Conservation (phyloP, 108 stramenopile species). For the Cyclotella sp. region DNA sequence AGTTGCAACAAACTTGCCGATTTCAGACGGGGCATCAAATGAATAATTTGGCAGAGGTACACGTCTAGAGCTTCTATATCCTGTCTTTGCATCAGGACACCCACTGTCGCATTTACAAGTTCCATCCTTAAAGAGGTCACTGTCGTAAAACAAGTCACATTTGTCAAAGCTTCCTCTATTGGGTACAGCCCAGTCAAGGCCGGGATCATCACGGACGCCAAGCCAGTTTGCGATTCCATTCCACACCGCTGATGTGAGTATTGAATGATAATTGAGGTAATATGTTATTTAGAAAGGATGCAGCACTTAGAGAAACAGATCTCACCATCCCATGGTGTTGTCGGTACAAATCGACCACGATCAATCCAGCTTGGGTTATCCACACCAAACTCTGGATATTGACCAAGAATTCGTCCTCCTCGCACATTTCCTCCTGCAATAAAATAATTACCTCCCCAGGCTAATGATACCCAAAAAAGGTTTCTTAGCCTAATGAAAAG, state of each 20-base stretch:
- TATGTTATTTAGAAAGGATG: neutral
- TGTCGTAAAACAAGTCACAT: slow-evolving; percentile 38
- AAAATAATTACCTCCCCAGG: slow-evolving; percentile 49
- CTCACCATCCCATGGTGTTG: slow-evolving; percentile 52
- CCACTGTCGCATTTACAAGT: slow-evolving; percentile 26
- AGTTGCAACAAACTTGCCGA: neutral
- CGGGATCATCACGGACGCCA: slow-evolving; percentile 32
- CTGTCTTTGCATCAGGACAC: neutral
- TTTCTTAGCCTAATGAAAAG: neutral
- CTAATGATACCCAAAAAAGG: neutral
- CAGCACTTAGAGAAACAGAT: neutral
- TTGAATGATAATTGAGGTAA: neutral
- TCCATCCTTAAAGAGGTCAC: slow-evolving; percentile 35
- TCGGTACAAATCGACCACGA: slow-evolving; percentile 63
- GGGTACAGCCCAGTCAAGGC: slow-evolving; percentile 44
- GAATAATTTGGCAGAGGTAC: neutral
- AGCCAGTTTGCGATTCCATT: slow-evolving; percentile 64
- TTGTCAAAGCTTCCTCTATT: slow-evolving; percentile 44
- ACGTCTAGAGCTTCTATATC: neutral
- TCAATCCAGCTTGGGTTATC: slow-evolving; percentile 22
- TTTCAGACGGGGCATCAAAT: neutral
- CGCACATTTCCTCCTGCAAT: slow-evolving; percentile 39
- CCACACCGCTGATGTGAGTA: slow-evolving; percentile 25
- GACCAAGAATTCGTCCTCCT: slow-evolving; percentile 42
- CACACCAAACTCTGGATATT: slow-evolving; percentile 38